Evolutionary conservation across 768 basidiomycete species (phyloP).

Genomic region (Porphyrellus cyaneotinctus): DNA sequence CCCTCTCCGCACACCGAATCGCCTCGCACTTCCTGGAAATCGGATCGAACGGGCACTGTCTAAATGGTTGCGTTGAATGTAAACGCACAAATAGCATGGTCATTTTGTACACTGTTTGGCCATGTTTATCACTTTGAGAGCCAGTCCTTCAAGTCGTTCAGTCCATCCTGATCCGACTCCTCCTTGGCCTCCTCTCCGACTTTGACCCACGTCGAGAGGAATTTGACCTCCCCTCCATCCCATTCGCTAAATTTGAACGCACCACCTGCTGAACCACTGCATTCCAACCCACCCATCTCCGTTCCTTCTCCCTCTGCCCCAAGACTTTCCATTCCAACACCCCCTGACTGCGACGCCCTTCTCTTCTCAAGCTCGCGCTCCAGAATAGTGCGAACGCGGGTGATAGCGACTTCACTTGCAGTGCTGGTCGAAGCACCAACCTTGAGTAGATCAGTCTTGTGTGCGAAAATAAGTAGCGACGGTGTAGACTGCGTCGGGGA

Average conservation of each 20-base stretch:
- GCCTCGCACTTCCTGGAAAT: slow-evolving; percentile 49
- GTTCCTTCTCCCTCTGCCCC: slow-evolving; percentile 63
- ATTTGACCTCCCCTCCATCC: slow-evolving; percentile 79
- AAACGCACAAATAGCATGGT: not conserved
- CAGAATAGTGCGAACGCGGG: slow-evolving; percentile 69
- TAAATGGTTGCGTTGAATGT: slow-evolving; percentile 52
- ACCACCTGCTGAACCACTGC: slow-evolving; percentile 47
- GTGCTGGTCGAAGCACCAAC: slow-evolving; percentile 33
- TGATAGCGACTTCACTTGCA: slow-evolving; percentile 51
- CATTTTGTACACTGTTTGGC: slow-evolving; percentile 31
- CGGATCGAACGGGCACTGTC: slow-evolving; percentile 66
- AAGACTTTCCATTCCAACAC: slow-evolving; percentile 68
- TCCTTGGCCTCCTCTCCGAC: slow-evolving; percentile 29
- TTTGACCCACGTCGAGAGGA: slow-evolving; percentile 55
- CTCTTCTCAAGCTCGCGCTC: slow-evolving; percentile 85
- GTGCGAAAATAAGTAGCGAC: slow-evolving; percentile 62
- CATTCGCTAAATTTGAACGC: slow-evolving; percentile 73
- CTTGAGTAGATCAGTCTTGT: slow-evolving; percentile 73
- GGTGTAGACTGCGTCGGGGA: slow-evolving; percentile 67
- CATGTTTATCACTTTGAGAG: slow-evolving; percentile 23
- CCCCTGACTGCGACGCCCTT: slow-evolving; percentile 55
- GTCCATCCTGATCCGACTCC: slow-evolving; percentile 33
- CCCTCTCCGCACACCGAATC: slow-evolving; percentile 69
- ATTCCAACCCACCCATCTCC: slow-evolving; percentile 75
- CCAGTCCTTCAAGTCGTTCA: slow-evolving; percentile 46